phyloP scores from a whole-genome alignment of 2,329 filamentous ascomycete species.

The Elsinoe necatrix region DNA sequence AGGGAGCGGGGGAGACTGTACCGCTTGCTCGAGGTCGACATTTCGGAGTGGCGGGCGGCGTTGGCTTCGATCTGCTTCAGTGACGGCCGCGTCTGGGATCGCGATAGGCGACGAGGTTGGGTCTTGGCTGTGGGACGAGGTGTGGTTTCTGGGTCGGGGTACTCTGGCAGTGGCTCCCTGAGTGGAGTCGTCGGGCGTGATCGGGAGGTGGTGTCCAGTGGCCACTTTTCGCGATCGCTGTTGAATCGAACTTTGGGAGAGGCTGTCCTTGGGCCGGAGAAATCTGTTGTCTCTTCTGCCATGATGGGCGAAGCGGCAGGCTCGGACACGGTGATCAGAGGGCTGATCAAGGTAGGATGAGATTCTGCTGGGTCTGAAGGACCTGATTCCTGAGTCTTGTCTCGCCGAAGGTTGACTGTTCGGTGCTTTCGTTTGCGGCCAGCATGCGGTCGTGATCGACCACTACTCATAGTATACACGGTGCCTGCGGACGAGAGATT shows the following conservation, averaged over 20 bases:
- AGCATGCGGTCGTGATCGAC: slow-evolving; percentile 51
- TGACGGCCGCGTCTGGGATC: slow-evolving; percentile 9
- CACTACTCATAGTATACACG: slow-evolving; percentile 48
- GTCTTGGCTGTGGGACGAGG: slow-evolving; percentile 9
- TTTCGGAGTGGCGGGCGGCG: not conserved
- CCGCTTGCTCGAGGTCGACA: slow-evolving; percentile 11
- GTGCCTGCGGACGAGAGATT: slow-evolving; percentile 50
- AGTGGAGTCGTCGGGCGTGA: slow-evolving; percentile 14
- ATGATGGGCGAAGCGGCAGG: slow-evolving; percentile 33
- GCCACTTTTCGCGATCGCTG: slow-evolving; percentile 18
- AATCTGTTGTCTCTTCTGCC: slow-evolving; percentile 19
- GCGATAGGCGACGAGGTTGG: slow-evolving; percentile 12
- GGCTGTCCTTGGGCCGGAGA: slow-evolving; percentile 43
- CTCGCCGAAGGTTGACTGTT: slow-evolving; percentile 69
- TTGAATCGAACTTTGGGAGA: slow-evolving; percentile 30
- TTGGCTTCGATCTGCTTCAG: slow-evolving; percentile 14
- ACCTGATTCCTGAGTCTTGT: slow-evolving; percentile 22
- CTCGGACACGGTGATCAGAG: slow-evolving; percentile 50
- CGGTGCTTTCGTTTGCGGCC: slow-evolving; percentile 74
- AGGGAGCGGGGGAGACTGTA: slow-evolving; percentile 19
- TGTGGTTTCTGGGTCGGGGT: slow-evolving; percentile 32
- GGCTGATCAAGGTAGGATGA: slow-evolving; percentile 34
- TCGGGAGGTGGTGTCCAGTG: not conserved
- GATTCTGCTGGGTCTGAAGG: slow-evolving; percentile 23
- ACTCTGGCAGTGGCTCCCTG: slow-evolving; percentile 21